Evolutionary conservation across 2,329 filamentous ascomycete species (phyloP), one percentile per base, ranked within the genome.

Genomic region (Calonectria fujianensis): DNA sequence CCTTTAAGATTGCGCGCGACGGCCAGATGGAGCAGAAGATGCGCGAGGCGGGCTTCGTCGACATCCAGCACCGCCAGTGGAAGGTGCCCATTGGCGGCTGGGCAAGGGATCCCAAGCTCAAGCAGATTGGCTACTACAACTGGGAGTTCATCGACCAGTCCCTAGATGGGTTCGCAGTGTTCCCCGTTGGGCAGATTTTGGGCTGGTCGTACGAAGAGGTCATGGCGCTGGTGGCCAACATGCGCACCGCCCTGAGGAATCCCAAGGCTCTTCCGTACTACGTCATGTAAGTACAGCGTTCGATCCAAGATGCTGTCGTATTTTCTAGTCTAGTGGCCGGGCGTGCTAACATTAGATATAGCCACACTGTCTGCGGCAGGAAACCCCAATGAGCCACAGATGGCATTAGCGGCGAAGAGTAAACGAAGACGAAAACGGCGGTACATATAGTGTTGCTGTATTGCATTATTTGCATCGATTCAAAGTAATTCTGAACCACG

Each of bases 41-140:
- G 64, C 64, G 74, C 39, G 79, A 78, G 3, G 80, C 83, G 0
- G 85, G 85, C 4, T 87, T 86, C 73, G 74, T 79, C 18, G 80
- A 86, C 39, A 73, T 86, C 8, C 68, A 67, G 0, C 79, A 84
- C 51, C 77, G 75, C 10, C 75, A 74, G n/a, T 82, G 80, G 74
- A 84, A 87, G 76, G 79, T 87, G 4, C 87, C 88, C 0, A 81
- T 86, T 10, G 86, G 85, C 63, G 80, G 78, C 0, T 89, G 88
- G 88, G 83, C 87, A 0, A 83, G 82, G 31, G 84, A 89, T 45
- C 78, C 80, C 4, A 84, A 83, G 48, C 82, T 88, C 24, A 89
- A 88, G 76, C 82, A 86, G 69, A 81, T 88, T 68, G 88, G 79
- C 64, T 29, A 85, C 74, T 73, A 87, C 75, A 65, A 85, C 74